phyloP scores from a whole-genome alignment of 2,329 filamentous ascomycete species.

The Fusarium chaquense region DNA sequence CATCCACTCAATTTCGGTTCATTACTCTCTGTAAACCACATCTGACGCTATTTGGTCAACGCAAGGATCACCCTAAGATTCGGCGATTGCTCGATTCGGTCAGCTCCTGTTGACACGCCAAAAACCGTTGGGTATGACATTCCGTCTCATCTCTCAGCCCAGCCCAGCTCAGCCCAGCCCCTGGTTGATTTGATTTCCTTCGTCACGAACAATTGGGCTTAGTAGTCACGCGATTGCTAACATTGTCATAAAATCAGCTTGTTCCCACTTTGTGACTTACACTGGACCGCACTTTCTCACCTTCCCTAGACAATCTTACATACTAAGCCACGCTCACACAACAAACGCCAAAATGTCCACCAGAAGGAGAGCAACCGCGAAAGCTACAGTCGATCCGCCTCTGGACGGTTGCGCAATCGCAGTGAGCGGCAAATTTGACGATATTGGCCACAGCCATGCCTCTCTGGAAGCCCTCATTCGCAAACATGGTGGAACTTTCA shows the following conservation, averaged over 20 bases:
- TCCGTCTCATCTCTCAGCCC: conserved; percentile 28
- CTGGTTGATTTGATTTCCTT: conserved; percentile 31
- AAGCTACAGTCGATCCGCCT: conserved; percentile 47
- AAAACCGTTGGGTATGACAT: conserved; percentile 35
- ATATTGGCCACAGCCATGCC: conserved; percentile 63
- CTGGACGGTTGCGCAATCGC: conserved; percentile 65
- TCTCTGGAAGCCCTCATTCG: conserved; percentile 60
- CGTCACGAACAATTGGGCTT: conserved; percentile 3
- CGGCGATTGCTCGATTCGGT: conserved; percentile 47
- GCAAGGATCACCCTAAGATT: conserved; percentile 29
- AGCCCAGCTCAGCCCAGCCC: conserved; percentile 42
- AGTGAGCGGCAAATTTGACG: conserved; percentile 70
- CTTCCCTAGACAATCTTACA: neutral
- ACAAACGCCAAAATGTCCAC: conserved; percentile 37
- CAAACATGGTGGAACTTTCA: conserved; percentile 62
- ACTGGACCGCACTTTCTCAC: neutral
- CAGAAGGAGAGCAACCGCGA: conserved; percentile 41
- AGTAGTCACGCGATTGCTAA: conserved; percentile 25
- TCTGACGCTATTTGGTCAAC: conserved; percentile 22
- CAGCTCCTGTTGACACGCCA: conserved; percentile 33
- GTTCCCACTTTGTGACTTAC: conserved; percentile 1
- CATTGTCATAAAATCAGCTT: conserved; percentile 20
- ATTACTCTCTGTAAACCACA: neutral
- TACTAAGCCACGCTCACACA: neutral
- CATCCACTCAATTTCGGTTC: conserved; percentile 11